phyloP scores from a whole-genome alignment of 2,329 filamentous ascomycete species.

The Annulohypoxylon truncatum region DNA sequence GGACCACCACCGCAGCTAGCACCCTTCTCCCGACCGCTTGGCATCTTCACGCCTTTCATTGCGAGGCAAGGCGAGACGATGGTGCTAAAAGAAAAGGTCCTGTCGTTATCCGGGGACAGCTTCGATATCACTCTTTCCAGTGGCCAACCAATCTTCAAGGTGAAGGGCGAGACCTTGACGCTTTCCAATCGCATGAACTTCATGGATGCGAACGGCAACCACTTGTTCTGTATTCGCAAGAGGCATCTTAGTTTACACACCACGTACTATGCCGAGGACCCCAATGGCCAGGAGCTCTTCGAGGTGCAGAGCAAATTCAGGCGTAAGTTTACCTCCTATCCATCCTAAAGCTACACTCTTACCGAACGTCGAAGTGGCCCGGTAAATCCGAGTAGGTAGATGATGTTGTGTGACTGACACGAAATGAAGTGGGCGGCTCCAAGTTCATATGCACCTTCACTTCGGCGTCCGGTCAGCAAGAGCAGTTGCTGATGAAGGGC shows the following conservation, averaged over 20 bases:
- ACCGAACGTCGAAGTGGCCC: neutral
- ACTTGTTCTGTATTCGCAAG: constrained; percentile 69
- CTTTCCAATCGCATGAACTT: constrained; percentile 67
- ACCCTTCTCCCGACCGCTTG: constrained; percentile 42
- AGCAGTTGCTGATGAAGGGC: constrained; percentile 68
- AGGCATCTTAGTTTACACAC: constrained; percentile 63
- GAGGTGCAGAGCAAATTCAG: constrained; percentile 67
- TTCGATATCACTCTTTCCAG: constrained; percentile 70
- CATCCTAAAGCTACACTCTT: too few species aligned
- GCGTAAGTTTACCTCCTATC: constrained; percentile 56
- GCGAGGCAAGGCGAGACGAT: constrained; percentile 60
- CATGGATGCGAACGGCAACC: constrained; percentile 62
- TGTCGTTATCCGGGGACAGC: constrained; percentile 71
- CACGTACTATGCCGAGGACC: constrained; percentile 63
- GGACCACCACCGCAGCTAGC: constrained; percentile 16
- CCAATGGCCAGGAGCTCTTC: constrained; percentile 60
- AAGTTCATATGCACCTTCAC: constrained; percentile 69
- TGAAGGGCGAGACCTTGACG: constrained; percentile 66
- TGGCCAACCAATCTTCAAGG: constrained; percentile 65
- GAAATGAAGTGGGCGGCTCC: constrained; percentile 57
- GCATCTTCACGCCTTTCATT: constrained; percentile 56
- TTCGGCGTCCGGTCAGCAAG: constrained; percentile 57
- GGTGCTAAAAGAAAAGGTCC: constrained; percentile 69
- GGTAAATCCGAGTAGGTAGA: constrained; percentile 6
- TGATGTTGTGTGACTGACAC: constrained; percentile 7